These are phyloP conservation scores for Colletotrichum australisinense DNA, from an alignment of 2,329 filamentous ascomycete species.

Conservation along the genomic window DNA sequence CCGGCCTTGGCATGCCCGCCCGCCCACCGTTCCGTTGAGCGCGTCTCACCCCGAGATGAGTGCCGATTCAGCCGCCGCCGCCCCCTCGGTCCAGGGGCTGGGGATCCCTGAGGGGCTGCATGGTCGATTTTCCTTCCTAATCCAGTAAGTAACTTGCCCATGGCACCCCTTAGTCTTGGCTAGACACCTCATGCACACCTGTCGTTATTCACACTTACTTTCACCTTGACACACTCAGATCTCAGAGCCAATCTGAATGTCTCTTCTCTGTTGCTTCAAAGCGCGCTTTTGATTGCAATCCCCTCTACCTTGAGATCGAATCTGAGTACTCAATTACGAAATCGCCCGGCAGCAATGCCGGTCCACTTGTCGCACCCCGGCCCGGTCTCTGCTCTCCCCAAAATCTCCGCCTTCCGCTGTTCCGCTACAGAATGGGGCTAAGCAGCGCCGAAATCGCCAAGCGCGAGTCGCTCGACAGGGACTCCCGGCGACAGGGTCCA, in stretches of 20 bases:
- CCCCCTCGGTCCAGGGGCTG: background rate
- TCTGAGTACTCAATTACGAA: too few species aligned
- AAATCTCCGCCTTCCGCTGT: background rate
- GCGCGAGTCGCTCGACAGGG: background rate
- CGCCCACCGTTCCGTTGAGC: background rate
- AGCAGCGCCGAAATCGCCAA: constrained; percentile 2
- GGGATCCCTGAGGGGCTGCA: background rate
- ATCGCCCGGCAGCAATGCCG: background rate
- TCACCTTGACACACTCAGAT: background rate
- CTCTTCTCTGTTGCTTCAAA: too few species aligned
- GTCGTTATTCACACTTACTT: background rate
- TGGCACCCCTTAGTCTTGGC: background rate
- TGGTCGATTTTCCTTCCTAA: background rate
- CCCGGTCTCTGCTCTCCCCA: background rate
- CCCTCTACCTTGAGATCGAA: background rate
- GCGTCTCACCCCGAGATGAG: background rate
- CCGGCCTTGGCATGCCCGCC: background rate
- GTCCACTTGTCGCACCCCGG: background rate
- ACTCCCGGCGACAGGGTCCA: background rate
- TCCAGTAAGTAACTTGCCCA: background rate
- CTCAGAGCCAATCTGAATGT: background rate
- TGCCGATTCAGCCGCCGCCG: background rate
- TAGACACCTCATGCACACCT: background rate
- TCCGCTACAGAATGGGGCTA: constrained; percentile 12
- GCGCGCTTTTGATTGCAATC: background rate